Conservation (phyloP, 164 flowering plant species). For the Liquidambar formosana region DNA sequence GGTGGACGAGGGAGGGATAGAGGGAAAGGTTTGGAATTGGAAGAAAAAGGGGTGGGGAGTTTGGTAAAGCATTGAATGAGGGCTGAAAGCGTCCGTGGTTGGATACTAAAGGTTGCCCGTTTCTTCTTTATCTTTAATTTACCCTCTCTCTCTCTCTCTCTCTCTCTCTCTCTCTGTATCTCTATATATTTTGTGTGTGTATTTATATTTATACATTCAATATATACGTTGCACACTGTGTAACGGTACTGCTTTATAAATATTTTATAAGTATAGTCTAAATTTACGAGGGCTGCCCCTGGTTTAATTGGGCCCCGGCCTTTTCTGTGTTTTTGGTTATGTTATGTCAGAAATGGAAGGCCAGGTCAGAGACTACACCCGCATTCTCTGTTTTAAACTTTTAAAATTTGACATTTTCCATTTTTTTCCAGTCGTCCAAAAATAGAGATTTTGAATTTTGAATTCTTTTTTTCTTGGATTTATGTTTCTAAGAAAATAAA, state of each 20-base stretch:
- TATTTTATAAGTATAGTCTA: neutral
- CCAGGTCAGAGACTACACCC: neutral
- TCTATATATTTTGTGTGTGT: neutral
- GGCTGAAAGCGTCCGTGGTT: slow-evolving; percentile 23
- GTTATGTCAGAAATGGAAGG: neutral
- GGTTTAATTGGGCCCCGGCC: neutral
- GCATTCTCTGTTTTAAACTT: neutral
- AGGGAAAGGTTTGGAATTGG: slow-evolving; percentile 31
- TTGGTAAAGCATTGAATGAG: slow-evolving; percentile 63
- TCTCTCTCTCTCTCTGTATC: neutral
- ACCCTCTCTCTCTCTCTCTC: neutral
- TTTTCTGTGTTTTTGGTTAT: too few relatives aligned
- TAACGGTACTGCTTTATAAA: neutral
- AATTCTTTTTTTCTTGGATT: neutral
- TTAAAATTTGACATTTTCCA: too few relatives aligned
- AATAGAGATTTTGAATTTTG: too few relatives aligned
- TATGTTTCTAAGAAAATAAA: too few relatives aligned
- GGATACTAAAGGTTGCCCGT: slow-evolving; percentile 28
- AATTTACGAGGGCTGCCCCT: slow-evolving; percentile 17
- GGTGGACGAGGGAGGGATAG: slow-evolving; percentile 13
- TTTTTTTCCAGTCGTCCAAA: too few relatives aligned
- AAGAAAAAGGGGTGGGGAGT: slow-evolving; percentile 34
- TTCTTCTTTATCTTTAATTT: slow-evolving; percentile 14
- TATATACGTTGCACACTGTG: neutral
- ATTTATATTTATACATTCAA: neutral